Base-by-base conservation (phyloP, 257 asterid species). In the Striga asiatica region DNA sequence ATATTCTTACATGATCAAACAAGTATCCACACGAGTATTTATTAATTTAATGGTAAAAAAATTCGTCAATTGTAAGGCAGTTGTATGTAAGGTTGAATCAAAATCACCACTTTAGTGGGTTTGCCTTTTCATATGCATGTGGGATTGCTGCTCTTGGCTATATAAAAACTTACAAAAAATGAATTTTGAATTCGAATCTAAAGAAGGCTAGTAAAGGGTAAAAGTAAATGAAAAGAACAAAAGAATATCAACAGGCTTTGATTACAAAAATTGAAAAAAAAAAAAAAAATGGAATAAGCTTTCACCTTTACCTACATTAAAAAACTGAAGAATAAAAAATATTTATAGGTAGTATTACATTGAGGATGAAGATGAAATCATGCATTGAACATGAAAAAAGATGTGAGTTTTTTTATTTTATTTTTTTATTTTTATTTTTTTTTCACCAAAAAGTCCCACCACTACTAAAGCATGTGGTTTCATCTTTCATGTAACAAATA, bases 401-500 rank as follows among this genome's bases (percentile, higher is more conserved):
- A n/a, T n/a, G n/a, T n/a, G n/a, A n/a, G n/a, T n/a, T n/a, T n/a
- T n/a, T n/a, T n/a, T n/a, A n/a, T n/a, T n/a, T n/a, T n/a, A n/a
- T n/a, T n/a, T n/a, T n/a, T n/a, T n/a, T n/a, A n/a, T n/a, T n/a
- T n/a, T n/a, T n/a, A n/a, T n/a, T n/a, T n/a, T n/a, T n/a, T n/a
- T n/a, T n/a, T n/a, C n/a, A n/a, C n/a, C 64, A 58, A 56, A 50
- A 58, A 79, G 69, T 67, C 74, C 78, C 67, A 76, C 77, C 75
- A 53, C 72, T 46, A 57, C 52, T 46, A 56, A 57, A 68, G 39
- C 71, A 66, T 73, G 80, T 70, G 76, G 58, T 65, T 67, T 41
- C 71, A 50, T 46, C 56, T 65, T 67, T 41, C 71, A 50, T 46
- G 48, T 45, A 64, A 46, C 21, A 53, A 54, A 58, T 12, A 38